These are phyloP conservation scores for Colletotrichum sp. DNA, from an alignment of 2,329 filamentous ascomycete species.

Conservation along the genomic window DNA sequence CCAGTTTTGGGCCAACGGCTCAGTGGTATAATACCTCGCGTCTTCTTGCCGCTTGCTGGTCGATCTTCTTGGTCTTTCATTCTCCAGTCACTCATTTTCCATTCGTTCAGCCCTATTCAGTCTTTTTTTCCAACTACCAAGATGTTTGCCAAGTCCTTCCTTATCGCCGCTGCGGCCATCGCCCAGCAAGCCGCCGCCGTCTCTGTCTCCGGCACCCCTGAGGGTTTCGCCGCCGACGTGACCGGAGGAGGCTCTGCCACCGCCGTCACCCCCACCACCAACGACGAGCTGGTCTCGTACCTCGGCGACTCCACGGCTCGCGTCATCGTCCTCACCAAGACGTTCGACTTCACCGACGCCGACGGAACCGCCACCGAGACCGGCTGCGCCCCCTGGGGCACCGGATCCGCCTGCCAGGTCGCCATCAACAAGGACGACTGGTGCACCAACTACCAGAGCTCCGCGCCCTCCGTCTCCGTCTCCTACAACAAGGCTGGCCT, in stretches of 20 bases:
- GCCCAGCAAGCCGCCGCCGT: slow-evolving; percentile 16
- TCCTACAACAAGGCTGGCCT: slow-evolving; percentile 57
- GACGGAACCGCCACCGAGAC: slow-evolving; percentile 57
- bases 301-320: slow-evolving; percentile 57
- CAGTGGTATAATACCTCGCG: neutral
- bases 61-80: neutral
- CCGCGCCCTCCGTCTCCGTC: slow-evolving; percentile 49
- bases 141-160: slow-evolving; percentile 16
- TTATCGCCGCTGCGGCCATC: slow-evolving; percentile 14
- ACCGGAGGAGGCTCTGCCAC: slow-evolving; percentile 64
- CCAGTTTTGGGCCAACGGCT: neutral
- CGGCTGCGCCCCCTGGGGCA: slow-evolving; percentile 64
- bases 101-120: neutral
- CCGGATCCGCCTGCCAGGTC: slow-evolving; percentile 54
- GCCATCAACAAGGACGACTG: slow-evolving; percentile 62
- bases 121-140: neutral
- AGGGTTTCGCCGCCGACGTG: slow-evolving; percentile 53
- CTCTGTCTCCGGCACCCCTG: slow-evolving; percentile 39
- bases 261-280: slow-evolving; percentile 58
- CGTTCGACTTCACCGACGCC: slow-evolving; percentile 59
- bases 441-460: slow-evolving; percentile 62
- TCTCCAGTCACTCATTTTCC: slow-evolving; percentile 6
- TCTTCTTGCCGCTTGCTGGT: neutral
- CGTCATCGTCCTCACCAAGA: slow-evolving; percentile 63
- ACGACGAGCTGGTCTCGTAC: slow-evolving; percentile 62